Conservation (phyloP, 208 protist species). For the Leishmania turanica region DNA sequence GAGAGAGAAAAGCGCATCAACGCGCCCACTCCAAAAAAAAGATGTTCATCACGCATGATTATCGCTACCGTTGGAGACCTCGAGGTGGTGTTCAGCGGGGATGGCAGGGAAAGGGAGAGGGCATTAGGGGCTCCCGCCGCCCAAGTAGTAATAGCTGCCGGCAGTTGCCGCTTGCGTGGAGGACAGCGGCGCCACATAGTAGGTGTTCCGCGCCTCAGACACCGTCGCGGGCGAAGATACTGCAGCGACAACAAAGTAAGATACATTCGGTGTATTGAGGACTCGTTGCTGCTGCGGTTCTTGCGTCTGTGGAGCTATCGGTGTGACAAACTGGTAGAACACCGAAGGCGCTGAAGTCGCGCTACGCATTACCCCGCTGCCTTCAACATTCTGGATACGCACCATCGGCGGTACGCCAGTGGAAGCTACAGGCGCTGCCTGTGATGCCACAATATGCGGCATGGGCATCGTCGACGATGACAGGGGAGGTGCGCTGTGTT, state of each 20-base stretch:
- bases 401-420: background rate
- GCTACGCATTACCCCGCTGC: background rate
- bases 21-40: background rate
- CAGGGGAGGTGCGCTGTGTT: background rate
- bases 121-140: background rate
- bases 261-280: background rate
- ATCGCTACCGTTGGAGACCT: background rate
- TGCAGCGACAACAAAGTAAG: background rate
- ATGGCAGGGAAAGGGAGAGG: background rate
- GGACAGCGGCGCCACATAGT: background rate
- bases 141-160: background rate
- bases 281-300: background rate
- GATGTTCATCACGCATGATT: background rate
- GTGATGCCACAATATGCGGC: background rate
- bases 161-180: background rate
- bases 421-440: background rate
- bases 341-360: background rate
- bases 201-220: background rate
- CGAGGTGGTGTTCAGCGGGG: background rate
- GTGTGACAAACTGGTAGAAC: background rate
- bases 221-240: background rate
- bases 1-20: background rate
- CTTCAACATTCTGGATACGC: background rate
- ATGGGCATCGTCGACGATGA: background rate
- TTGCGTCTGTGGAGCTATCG: background rate